Conservation (phyloP, 1,139 yeast species). For the Hemisphaericaspora subhashii region DNA sequence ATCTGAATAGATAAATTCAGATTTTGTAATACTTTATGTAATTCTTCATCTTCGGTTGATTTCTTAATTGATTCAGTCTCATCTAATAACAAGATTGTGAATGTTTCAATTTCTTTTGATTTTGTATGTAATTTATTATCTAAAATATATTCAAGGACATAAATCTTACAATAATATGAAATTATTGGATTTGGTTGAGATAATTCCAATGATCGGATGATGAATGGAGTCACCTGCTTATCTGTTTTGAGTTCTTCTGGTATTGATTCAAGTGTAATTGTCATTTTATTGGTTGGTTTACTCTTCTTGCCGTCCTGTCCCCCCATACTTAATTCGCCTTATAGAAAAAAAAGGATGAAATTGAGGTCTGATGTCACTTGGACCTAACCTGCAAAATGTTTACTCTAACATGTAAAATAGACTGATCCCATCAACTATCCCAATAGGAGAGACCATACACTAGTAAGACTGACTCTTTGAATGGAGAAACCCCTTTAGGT, state of each 20-base stretch:
- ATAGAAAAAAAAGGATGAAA: too few relatives aligned
- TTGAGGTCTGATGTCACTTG: too few relatives aligned
- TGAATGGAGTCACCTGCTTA: slow-evolving; percentile 44
- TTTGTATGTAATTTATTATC: slow-evolving; percentile 55
- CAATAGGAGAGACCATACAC: too few relatives aligned
- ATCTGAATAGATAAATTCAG: slow-evolving; percentile 57
- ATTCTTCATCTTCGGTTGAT: slow-evolving; percentile 30
- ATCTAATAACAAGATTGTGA: slow-evolving; percentile 61
- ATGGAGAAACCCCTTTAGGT: too few relatives aligned
- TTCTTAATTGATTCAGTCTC: slow-evolving; percentile 57
- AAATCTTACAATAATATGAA: slow-evolving; percentile 56
- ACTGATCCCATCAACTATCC: too few relatives aligned
- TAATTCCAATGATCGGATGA: slow-evolving; percentile 53
- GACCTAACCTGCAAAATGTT: too few relatives aligned
- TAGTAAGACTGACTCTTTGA: too few relatives aligned
- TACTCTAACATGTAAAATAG: too few relatives aligned
- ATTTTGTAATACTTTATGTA: slow-evolving; percentile 50
- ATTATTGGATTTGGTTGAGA: slow-evolving; percentile 52
- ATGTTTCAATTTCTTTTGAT: slow-evolving; percentile 52
- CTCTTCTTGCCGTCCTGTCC: background rate
- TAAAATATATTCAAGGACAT: slow-evolving; percentile 68
- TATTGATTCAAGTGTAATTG: slow-evolving; percentile 19
- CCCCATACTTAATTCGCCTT: too few relatives aligned
- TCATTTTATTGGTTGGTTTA: slow-evolving; percentile 9
- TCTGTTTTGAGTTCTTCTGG: slow-evolving; percentile 32